phyloP scores from a whole-genome alignment of 2,329 filamentous ascomycete genomes.

The Bertia moriformis region DNA sequence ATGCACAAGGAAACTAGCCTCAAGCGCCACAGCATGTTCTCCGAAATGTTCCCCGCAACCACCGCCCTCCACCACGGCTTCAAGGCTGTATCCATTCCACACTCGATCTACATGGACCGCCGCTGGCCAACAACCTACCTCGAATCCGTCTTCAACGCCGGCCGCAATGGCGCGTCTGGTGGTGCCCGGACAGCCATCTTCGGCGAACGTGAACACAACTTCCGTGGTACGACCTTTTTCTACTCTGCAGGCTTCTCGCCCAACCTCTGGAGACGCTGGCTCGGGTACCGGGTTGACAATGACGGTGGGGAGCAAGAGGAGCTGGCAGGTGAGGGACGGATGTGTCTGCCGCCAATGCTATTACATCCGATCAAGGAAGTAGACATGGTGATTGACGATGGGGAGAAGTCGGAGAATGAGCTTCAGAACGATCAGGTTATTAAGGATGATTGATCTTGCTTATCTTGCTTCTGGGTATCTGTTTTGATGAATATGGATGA shows the following conservation, averaged over 20 bases:
- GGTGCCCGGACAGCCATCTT: slow-evolving; percentile 35
- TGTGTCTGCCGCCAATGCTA: slow-evolving; percentile 52
- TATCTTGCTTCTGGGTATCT: too few species aligned
- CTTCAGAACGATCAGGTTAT: too few species aligned
- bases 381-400: slow-evolving; percentile 5
- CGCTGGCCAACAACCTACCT: slow-evolving; percentile 41
- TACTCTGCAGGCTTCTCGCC: slow-evolving; percentile 48
- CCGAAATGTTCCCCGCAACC: slow-evolving; percentile 44
- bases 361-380: slow-evolving; percentile 48
- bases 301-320: slow-evolving; percentile 16
- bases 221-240: slow-evolving; percentile 52
- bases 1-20: slow-evolving; percentile 41
- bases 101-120: slow-evolving; percentile 52
- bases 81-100: slow-evolving; percentile 48
- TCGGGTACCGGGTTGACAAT: slow-evolving; percentile 17
- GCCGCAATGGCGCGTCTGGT: slow-evolving; percentile 31
- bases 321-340: slow-evolving; percentile 21
- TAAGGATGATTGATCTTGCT: too few species aligned
- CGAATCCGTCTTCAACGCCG: slow-evolving; percentile 48
- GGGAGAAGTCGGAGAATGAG: slow-evolving; percentile 5
- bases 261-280: slow-evolving; percentile 48
- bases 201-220: slow-evolving; percentile 51
- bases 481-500: too few species aligned
- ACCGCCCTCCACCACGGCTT: slow-evolving; percentile 42
- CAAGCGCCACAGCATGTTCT: slow-evolving; percentile 38